These are phyloP conservation scores for Alternaria sp. DNA, from an alignment of 2,329 filamentous ascomycete genomes.

Conservation along the genomic window DNA sequence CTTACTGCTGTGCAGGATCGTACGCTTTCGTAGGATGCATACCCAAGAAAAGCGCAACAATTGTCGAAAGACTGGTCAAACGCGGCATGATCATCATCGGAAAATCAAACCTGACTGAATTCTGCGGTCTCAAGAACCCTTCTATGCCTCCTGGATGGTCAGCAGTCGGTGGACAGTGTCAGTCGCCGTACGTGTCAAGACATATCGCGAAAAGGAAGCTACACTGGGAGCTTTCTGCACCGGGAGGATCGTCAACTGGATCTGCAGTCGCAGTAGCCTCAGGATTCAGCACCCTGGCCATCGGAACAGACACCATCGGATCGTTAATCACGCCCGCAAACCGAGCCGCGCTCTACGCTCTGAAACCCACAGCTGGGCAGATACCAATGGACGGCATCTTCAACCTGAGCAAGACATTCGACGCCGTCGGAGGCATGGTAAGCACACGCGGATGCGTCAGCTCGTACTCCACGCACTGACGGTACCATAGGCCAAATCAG, in stretches of 20 bases:
- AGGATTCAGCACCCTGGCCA: constrained; percentile 49
- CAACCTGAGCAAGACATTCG: constrained; percentile 42
- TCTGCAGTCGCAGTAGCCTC: constrained; percentile 49
- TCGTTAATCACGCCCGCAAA: constrained; percentile 50
- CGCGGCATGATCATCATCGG: constrained; percentile 52
- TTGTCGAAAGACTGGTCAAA: constrained; percentile 47
- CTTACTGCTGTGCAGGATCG: constrained; percentile 29
- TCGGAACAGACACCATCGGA: constrained; percentile 51
- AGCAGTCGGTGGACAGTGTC: constrained; percentile 48
- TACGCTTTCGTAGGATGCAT: constrained; percentile 48
- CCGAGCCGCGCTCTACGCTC: constrained; percentile 47
- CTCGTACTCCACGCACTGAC: constrained; percentile 1
- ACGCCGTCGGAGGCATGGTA: constrained; percentile 44
- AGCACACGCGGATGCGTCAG: not conserved
- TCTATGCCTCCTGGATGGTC: constrained; percentile 51
- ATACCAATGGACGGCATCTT: constrained; percentile 47
- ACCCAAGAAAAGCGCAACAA: constrained; percentile 46
- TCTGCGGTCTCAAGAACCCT: constrained; percentile 45
- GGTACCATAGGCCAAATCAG: constrained; percentile 37
- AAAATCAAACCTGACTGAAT: constrained; percentile 52
- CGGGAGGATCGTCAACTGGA: constrained; percentile 47
- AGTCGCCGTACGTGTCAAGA: constrained; percentile 47
- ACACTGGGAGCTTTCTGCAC: constrained; percentile 46
- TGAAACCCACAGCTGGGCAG: constrained; percentile 48
- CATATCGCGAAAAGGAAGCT: constrained; percentile 47